Percentiles rank a stretch among this genome's conserved stretches.
Conservation (phyloP, 2,329 filamentous ascomycete species). For the Paramyrothecium sp. region DNA sequence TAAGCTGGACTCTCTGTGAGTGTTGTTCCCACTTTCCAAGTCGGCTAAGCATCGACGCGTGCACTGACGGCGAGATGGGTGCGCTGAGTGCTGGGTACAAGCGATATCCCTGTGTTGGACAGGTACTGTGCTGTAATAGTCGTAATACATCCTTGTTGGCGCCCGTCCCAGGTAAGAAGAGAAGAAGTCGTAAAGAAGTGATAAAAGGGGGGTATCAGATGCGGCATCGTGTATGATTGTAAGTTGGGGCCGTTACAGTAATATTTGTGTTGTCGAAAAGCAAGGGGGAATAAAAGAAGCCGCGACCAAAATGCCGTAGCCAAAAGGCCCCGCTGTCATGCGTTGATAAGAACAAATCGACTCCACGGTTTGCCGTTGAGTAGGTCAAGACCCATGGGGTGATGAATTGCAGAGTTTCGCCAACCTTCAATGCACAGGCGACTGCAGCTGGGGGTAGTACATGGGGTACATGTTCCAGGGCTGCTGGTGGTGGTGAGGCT, state of each 20-base stretch:
- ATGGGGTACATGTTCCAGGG: slow-evolving; percentile 30
- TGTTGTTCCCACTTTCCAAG: too few species aligned
- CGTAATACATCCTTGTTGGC: neutral
- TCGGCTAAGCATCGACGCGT: too few species aligned
- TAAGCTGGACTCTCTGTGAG: too few species aligned
- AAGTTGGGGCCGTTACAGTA: neutral
- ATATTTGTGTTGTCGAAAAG: too few species aligned
- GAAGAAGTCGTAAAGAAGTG: neutral
- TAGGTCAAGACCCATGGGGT: too few species aligned
- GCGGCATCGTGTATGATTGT: neutral
- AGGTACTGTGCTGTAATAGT: neutral
- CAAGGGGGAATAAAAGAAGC: neutral
- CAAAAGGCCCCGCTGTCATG: too few species aligned
- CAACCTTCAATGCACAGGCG: neutral
- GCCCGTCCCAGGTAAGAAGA: neutral
- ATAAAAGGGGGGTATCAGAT: neutral
- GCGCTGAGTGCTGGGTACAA: too few species aligned
- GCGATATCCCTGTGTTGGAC: too few species aligned
- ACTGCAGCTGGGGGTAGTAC: slow-evolving; percentile 19
- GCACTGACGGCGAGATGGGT: too few species aligned
- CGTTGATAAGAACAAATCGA: too few species aligned
- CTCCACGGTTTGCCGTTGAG: too few species aligned
- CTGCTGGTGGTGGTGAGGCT: neutral
- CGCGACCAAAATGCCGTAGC: neutral
- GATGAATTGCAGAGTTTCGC: too few species aligned